Conservation (phyloP, 768 basidiomycete genomes). For the Boletus pseudo-olivaceus region DNA sequence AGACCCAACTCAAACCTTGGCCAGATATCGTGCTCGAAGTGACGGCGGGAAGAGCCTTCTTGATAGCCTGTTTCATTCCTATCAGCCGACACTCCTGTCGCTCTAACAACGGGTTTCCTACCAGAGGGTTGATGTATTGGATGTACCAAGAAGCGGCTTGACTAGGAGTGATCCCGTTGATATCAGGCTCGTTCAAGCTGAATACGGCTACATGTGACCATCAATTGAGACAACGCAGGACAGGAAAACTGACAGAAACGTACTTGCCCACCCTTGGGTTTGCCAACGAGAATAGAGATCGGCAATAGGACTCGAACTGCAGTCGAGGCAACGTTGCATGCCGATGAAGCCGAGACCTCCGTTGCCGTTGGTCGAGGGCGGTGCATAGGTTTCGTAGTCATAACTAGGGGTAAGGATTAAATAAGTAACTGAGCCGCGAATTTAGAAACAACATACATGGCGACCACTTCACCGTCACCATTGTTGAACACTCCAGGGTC, state of each 20-base stretch:
- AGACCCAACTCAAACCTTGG: slow-evolving; percentile 35
- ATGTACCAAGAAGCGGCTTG: slow-evolving; percentile 37
- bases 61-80: slow-evolving; percentile 25
- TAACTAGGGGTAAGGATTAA: slow-evolving; percentile 23
- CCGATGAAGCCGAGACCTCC: slow-evolving; percentile 39
- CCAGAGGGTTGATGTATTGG: slow-evolving; percentile 35
- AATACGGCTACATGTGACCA: slow-evolving; percentile 24
- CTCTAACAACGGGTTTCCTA: slow-evolving; percentile 12
- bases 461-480: slow-evolving; percentile 32
- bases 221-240: neutral
- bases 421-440: neutral
- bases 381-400: slow-evolving; percentile 36
- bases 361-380: slow-evolving; percentile 33
- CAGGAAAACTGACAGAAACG: neutral
- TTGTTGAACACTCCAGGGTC: slow-evolving; percentile 33
- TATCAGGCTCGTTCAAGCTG: slow-evolving; percentile 37
- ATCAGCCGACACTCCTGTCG: neutral
- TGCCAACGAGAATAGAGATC: slow-evolving; percentile 32
- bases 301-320: slow-evolving; percentile 34
- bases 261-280: slow-evolving; percentile 32
- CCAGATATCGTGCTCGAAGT: slow-evolving; percentile 32
- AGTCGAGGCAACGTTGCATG: slow-evolving; percentile 38
- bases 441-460: slow-evolving; percentile 23
- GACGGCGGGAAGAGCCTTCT: slow-evolving; percentile 38
- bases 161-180: slow-evolving; percentile 26